Conservation (phyloP, 2,329 filamentous ascomycete species). For the Botryosphaeria agaves region DNA sequence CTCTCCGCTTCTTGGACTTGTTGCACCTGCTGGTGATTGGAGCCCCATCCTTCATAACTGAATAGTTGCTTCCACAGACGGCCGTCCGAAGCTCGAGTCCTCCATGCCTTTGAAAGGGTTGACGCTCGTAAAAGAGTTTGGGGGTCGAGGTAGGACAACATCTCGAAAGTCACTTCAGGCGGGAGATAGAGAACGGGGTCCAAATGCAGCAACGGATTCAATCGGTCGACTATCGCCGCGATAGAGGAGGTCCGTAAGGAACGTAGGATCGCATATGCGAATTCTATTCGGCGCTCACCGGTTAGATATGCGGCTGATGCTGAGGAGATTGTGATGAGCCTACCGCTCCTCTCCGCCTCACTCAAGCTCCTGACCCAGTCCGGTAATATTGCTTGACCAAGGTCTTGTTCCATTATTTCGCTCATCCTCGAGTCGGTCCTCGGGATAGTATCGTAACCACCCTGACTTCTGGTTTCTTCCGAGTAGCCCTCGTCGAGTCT, state of each 20-base stretch:
- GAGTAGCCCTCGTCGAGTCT: conserved; percentile 72
- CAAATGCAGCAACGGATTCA: conserved; percentile 76
- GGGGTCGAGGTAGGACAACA: conserved; percentile 74
- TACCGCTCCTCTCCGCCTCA: conserved; percentile 38
- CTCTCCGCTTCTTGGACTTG: conserved; percentile 43
- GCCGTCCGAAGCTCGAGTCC: conserved; percentile 61
- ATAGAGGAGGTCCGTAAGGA: conserved; percentile 67
- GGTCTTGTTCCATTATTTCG: conserved; percentile 12
- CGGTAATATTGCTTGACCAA: conserved; percentile 27
- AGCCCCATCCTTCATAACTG: conserved; percentile 69
- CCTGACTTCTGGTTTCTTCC: conserved; percentile 45
- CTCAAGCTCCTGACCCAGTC: conserved; percentile 36
- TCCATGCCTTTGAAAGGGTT: conserved; percentile 66
- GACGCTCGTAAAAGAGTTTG: conserved; percentile 65
- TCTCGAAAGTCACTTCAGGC: conserved; percentile 76
- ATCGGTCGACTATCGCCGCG: conserved; percentile 59
- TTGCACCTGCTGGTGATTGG: conserved; percentile 45
- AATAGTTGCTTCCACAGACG: conserved; percentile 79
- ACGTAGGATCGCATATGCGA: conserved; percentile 62
- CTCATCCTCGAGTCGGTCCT: conserved; percentile 14
- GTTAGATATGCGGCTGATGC: background rate
- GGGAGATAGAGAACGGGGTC: conserved; percentile 79
- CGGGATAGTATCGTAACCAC: conserved; percentile 22
- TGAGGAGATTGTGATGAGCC: background rate
- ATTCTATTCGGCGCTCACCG: conserved; percentile 45